Evolutionary conservation across 2,329 filamentous ascomycete species (phyloP).

Genomic region (Pestalotiopsis fici): DNA sequence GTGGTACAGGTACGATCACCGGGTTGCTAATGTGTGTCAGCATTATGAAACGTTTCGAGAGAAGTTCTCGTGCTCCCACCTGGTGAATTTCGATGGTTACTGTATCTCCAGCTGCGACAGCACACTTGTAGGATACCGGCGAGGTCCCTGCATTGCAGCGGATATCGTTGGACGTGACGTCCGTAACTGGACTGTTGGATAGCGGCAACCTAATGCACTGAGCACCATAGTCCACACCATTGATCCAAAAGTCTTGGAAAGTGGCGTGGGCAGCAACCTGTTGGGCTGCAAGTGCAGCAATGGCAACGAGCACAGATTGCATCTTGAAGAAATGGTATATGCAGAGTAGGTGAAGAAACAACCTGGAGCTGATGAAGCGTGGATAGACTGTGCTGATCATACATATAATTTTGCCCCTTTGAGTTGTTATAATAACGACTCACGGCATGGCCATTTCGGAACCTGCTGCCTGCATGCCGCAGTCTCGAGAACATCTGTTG

Average conservation of each 20-base stretch:
- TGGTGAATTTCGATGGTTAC: conserved; percentile 32
- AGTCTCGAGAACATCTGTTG: no score
- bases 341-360: background rate
- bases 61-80: background rate
- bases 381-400: background rate
- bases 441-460: background rate
- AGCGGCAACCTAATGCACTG: conserved; percentile 24
- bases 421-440: background rate
- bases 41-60: background rate
- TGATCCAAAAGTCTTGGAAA: conserved; percentile 53
- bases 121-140: conserved; percentile 32
- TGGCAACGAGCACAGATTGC: conserved; percentile 29
- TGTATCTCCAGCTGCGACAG: conserved; percentile 29
- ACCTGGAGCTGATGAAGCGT: no score
- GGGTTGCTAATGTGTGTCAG: conserved; percentile 35
- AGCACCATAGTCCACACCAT: conserved; percentile 36
- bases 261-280: conserved; percentile 48
- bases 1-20: conserved; percentile 45
- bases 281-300: conserved; percentile 31
- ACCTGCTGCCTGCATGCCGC: background rate
- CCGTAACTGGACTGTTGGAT: conserved; percentile 43
- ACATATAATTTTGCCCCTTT: background rate
- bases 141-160: conserved; percentile 39
- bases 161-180: conserved; percentile 38
- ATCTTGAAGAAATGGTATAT: conserved; percentile 20